Evolutionary conservation across 257 asterid genomes (phyloP), one percentile per base, ranked within the genome.

Genomic region (Jasminum sambac): DNA sequence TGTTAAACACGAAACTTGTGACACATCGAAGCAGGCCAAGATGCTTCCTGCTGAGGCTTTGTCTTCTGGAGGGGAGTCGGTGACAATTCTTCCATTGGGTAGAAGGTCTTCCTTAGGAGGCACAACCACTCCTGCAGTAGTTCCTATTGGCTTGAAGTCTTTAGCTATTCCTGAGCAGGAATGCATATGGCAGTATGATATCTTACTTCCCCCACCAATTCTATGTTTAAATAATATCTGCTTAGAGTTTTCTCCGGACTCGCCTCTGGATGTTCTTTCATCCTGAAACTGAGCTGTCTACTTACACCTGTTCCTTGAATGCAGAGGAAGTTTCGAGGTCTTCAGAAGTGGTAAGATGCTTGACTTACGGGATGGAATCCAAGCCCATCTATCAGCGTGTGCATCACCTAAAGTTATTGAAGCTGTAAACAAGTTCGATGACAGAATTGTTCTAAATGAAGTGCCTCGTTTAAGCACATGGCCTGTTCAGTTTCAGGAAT

Each of bases 401-500:
- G 96, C 95, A 71, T 92, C 98, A 64, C 84, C 86, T 34, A 88
- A 80, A 64, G 98, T 90, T 57, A 57, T 75, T 55, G 89, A 88
- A 50, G 80, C 86, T 6, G 90, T 76, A 65, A 81, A 78, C 78
- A 89, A 83, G 72, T 88, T 92, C 77, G 79, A 82, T 52, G 83
- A 78, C 61, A 86, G 76, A 84, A 74, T 90, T 57, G 59, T 81
- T 36, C 82, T 92, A 68, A 46, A 80, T 74, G 95, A 92, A 84
- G 90, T 90, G 78, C 86, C 96, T 62, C 98, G 96, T 67, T n/a
- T 72, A 74, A 92, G 88, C 78, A 75, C 80, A 73, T 92, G 98
- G 98, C 98, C 98, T 0, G 63, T 72, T 58, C 96, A 92, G 83
- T 92, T 92, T 79, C 96, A 85, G 85, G 95, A 89, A 69, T 55